phyloP scores from a whole-genome alignment of 768 basidiomycete genomes.

The Naematelia encephala region DNA sequence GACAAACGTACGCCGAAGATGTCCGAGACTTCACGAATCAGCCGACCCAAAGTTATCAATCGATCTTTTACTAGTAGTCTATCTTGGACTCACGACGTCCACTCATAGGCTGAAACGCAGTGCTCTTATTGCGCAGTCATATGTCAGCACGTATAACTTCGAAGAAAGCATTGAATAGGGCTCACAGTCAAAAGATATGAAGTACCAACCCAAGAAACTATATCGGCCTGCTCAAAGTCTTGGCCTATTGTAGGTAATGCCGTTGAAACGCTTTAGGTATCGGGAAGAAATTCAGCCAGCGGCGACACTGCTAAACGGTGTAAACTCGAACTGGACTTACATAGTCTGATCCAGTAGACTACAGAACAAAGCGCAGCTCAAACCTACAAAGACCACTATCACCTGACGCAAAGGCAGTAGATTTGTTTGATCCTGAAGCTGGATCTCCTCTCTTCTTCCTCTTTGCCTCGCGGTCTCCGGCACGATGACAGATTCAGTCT shows the following conservation, averaged over 20 bases:
- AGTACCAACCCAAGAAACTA: constrained; percentile 69
- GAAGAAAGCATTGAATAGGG: too few relatives aligned
- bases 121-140: too few relatives aligned
- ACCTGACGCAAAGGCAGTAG: constrained; percentile 65
- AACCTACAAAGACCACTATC: constrained; percentile 61
- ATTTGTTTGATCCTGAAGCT: constrained; percentile 71
- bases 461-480: too few relatives aligned
- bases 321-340: constrained; percentile 34
- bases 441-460: constrained; percentile 28
- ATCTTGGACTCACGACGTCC: too few relatives aligned
- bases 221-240: constrained; percentile 63
- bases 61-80: constrained; percentile 39
- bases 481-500: too few relatives aligned
- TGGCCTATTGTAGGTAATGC: constrained; percentile 67
- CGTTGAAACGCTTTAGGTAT: constrained; percentile 65
- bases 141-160: too few relatives aligned
- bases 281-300: constrained; percentile 1
- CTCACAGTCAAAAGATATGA: constrained; percentile 67
- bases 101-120: too few relatives aligned
- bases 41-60: too few relatives aligned
- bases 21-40: too few relatives aligned
- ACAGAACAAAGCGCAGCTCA: constrained; percentile 62
- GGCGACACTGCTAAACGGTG: too few relatives aligned
- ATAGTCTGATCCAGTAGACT: constrained; percentile 68
- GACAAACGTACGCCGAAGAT: too few relatives aligned